Evolutionary conservation across 192 early-diverging fungal genomes (phyloP), one percentile per base, ranked within the genome.

Genomic region (Umbelopsis sp.): DNA sequence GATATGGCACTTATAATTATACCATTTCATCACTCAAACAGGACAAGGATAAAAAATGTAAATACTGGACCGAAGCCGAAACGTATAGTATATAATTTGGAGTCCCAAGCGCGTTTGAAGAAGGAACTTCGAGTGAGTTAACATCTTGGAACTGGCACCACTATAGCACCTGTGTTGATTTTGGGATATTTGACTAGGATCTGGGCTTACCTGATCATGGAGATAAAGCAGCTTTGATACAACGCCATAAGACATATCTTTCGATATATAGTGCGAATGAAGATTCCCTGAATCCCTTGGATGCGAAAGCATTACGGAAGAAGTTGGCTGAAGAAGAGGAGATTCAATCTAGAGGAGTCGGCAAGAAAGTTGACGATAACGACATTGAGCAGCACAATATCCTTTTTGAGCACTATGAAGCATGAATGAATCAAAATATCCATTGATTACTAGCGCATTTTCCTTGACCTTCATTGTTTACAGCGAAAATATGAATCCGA

Each of bases 201-300:
- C 55, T 80, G 0, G 85, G 81, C 1, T 46, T 82, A 10, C 71
- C 79, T n/a, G 66, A 72, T 11, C 67, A 81, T 50, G 82, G 85
- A 10, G 82, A 84, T 73, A 77, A 73, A 46, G 37, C 49, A 4
- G 27, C 70, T 45, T 66, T 81, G 44, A 58, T 76, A 45, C 77
- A 74, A 69, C 69, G 84, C 18, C 80, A 85, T 18, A 77, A 78
- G 12, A 82, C 83, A 46, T 85, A 81, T 23, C 49, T 80, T 5
- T 80, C 71, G 0, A 49, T 85, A 0, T 83, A 77, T 67, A 81
- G 81, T 50, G 77, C 82, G 18, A 85, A 85, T 50, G 61, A 70
- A 13, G 84, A 85, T 41, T 80, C 84, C 1, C 51, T 64, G 0
- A n/a, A 78, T 12, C 71, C 83, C 4, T 48, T 61, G 15, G 45